phyloP scores from a whole-genome alignment of 2,329 filamentous ascomycete species.

The Stagonosporopsis cucurbitacearum region DNA sequence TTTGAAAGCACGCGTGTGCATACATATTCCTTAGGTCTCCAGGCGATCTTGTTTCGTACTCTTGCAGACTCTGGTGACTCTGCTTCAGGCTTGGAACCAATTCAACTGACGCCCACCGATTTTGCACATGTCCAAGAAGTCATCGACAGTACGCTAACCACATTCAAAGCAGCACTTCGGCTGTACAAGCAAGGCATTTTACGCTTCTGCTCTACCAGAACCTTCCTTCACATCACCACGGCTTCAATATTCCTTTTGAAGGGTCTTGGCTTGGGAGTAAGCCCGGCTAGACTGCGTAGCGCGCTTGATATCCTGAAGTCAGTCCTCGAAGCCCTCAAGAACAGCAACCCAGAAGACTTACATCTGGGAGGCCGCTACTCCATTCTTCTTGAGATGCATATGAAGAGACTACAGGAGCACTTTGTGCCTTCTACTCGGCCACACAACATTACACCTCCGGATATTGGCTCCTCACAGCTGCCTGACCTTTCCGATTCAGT shows the following conservation, averaged over 20 bases:
- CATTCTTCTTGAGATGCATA: conserved; percentile 1
- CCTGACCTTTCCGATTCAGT: not conserved
- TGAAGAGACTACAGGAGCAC: conserved; percentile 2
- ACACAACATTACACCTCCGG: conserved; percentile 3
- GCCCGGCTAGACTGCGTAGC: not conserved
- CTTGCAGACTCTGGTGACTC: not conserved
- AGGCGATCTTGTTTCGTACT: not conserved
- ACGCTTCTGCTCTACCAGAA: not conserved
- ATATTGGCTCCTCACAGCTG: not conserved
- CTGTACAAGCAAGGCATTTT: not conserved
- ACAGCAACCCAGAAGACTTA: not conserved
- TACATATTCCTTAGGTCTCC: not conserved
- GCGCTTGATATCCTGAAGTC: not conserved
- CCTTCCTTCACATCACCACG: not conserved
- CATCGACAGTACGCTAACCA: not conserved
- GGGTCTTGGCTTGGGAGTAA: not conserved
- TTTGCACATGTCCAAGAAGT: not conserved
- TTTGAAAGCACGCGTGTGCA: not conserved
- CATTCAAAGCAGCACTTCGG: not conserved
- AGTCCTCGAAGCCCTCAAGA: not conserved
- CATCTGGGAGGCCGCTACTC: not conserved
- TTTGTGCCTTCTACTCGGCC: conserved; percentile 1
- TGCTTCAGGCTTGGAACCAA: not conserved
- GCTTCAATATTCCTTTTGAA: not conserved
- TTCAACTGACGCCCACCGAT: not conserved